phyloP scores from a whole-genome alignment of 2,329 filamentous ascomycete genomes.

The Ophiostoma piceae region DNA sequence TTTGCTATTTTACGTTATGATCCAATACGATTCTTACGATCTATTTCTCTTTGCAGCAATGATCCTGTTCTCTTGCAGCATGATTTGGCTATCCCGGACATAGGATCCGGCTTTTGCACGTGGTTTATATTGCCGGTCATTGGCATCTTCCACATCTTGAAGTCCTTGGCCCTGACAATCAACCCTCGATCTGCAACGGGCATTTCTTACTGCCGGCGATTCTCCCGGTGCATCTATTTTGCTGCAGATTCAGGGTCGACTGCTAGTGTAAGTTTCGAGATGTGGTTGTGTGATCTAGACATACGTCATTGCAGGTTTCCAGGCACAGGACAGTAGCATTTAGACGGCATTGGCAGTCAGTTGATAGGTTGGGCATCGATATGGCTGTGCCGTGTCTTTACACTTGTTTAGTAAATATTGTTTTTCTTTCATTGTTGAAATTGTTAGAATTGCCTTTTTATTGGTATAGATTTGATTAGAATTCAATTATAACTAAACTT shows the following conservation, averaged over 20 bases:
- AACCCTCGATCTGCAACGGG: not conserved
- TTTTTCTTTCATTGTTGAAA: not conserved
- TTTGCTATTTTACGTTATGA: not conserved
- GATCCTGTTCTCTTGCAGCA: not conserved
- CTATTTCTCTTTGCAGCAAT: not conserved
- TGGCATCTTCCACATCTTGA: not conserved
- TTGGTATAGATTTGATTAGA: too few relatives aligned
- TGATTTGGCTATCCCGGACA: too few relatives aligned
- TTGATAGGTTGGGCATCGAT: not conserved
- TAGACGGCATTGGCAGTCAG: not conserved
- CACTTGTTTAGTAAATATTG: not conserved
- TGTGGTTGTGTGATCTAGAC: not conserved
- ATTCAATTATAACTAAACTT: too few relatives aligned
- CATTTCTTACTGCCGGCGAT: not conserved
- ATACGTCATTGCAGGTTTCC: slow-evolving; percentile 1
- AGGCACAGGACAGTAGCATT: not conserved
- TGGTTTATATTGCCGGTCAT: too few relatives aligned
- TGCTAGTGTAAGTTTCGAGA: not conserved
- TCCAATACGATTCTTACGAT: not conserved
- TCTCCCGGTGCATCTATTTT: not conserved
- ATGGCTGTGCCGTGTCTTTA: not conserved
- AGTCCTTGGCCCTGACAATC: not conserved
- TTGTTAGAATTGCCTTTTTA: too few relatives aligned
- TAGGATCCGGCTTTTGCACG: too few relatives aligned
- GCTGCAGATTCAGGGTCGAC: not conserved